Percentiles rank a stretch among this genome's conserved stretches.
Evolutionary conservation across 1,284 basidiomycete species (phyloP).

Genomic region (Ceratobasidium sp.): DNA sequence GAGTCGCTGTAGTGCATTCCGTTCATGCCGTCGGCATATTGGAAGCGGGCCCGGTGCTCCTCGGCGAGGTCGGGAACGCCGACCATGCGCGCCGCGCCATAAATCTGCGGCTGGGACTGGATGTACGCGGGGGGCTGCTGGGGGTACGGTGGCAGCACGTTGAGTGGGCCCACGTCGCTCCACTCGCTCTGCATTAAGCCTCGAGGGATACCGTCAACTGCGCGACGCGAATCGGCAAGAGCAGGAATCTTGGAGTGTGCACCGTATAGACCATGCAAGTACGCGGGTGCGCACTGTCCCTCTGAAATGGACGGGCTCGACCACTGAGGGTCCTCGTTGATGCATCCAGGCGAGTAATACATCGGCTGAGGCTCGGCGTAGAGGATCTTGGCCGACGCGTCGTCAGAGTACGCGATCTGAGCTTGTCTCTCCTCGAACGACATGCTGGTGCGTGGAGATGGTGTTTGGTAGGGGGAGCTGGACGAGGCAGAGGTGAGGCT

Average conservation of each 20-base stretch:
- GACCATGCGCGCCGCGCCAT: constrained; percentile 1
- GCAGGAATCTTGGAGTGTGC: constrained; percentile 20
- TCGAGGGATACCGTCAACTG: too few species aligned
- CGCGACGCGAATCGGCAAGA: constrained; percentile 50
- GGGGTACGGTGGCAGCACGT: constrained; percentile 24
- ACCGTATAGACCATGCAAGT: constrained; percentile 14
- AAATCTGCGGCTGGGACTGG: constrained; percentile 25
- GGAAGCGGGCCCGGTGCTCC: too few species aligned
- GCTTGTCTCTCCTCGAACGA: constrained; percentile 30
- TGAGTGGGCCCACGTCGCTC: constrained; percentile 40
- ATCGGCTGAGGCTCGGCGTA: constrained; percentile 40
- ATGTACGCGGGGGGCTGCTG: constrained; percentile 32
- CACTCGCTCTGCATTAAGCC: constrained; percentile 51
- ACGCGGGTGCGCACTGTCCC: constrained; percentile 9
- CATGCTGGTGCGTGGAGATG: constrained; percentile 39
- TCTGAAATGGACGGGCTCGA: constrained; percentile 2
- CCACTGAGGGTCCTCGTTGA: constrained; percentile 18
- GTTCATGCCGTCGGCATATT: background rate
- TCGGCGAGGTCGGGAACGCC: too few species aligned
- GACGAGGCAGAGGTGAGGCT: constrained; percentile 16
- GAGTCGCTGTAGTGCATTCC: background rate
- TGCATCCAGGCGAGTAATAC: constrained; percentile 21
- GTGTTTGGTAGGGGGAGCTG: constrained; percentile 29
- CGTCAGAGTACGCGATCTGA: constrained; percentile 31
- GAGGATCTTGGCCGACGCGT: constrained; percentile 32